These are phyloP conservation scores for Amanita fuliginea DNA, from an alignment of 768 basidiomycete genomes.

Conservation along the genomic window DNA sequence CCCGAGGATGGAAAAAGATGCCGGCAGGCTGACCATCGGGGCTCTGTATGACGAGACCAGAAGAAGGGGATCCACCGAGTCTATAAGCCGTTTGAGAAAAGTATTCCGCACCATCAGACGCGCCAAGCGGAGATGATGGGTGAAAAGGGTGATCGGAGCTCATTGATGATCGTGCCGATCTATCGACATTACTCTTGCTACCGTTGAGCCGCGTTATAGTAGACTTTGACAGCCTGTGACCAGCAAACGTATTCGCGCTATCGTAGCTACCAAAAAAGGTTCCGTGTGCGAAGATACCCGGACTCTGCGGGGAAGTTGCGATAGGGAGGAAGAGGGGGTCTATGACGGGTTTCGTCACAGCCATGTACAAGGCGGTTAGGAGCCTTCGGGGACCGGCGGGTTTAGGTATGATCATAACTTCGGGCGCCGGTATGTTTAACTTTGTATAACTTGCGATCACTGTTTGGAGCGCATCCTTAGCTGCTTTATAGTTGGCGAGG, in stretches of 20 bases:
- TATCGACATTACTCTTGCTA: conserved; percentile 48
- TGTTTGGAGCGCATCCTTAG: conserved; percentile 78
- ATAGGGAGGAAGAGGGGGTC: conserved; percentile 94
- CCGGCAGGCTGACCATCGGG: conserved; percentile 93
- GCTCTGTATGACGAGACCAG: conserved; percentile 83
- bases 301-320: conserved; percentile 79
- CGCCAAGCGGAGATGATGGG: conserved; percentile 63
- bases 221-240: background rate
- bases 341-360: conserved; percentile 73
- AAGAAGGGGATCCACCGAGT: conserved; percentile 66
- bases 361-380: conserved; percentile 86
- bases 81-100: conserved; percentile 61
- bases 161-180: conserved; percentile 45
- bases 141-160: conserved; percentile 25
- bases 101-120: conserved; percentile 68
- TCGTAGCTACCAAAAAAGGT: conserved; percentile 31
- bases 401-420: conserved; percentile 95
- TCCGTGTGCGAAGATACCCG: conserved; percentile 37
- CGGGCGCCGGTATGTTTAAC: conserved; percentile 47
- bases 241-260: background rate
- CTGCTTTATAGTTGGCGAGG: conserved; percentile 76
- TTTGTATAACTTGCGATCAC: conserved; percentile 37
- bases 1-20: conserved; percentile 86
- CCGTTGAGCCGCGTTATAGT: conserved; percentile 1
- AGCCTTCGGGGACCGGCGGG: conserved; percentile 93